Percentiles rank a stretch among this genome's conserved stretches.
These are phyloP conservation scores for Microcera coccophila DNA, from an alignment of 2,329 filamentous ascomycete species.

Conservation along the genomic window DNA sequence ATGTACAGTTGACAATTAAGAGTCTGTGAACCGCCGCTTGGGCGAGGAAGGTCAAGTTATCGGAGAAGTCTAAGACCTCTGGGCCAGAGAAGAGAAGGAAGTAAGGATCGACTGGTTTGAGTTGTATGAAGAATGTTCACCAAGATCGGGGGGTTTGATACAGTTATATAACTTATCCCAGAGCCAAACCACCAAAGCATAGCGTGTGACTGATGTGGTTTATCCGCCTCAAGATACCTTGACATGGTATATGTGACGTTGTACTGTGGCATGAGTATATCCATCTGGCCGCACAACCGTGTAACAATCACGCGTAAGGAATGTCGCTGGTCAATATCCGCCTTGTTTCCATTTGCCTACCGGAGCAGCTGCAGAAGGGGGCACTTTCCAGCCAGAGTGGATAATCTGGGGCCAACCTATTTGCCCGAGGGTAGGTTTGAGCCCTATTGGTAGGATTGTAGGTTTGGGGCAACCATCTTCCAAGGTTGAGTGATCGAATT, in stretches of 20 bases:
- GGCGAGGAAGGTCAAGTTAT: background rate
- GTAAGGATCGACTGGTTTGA: background rate
- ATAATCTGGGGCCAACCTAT: background rate
- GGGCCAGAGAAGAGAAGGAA: background rate
- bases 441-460: background rate
- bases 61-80: background rate
- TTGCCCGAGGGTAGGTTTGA: background rate
- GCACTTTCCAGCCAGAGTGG: background rate
- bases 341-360: background rate
- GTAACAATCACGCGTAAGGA: background rate
- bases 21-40: background rate
- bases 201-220: background rate
- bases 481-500: background rate
- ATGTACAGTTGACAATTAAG: background rate
- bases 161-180: background rate
- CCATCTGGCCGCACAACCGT: background rate
- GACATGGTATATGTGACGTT: background rate
- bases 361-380: background rate
- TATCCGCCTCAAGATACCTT: background rate
- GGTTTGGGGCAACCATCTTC: background rate
- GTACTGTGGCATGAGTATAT: background rate
- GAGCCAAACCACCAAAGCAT: background rate
- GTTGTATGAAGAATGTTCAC: background rate
- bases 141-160: background rate
- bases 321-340: background rate